Base-by-base conservation (phyloP, 2,329 filamentous ascomycete species). In the Immersiporthe knoxdaviesiana region DNA sequence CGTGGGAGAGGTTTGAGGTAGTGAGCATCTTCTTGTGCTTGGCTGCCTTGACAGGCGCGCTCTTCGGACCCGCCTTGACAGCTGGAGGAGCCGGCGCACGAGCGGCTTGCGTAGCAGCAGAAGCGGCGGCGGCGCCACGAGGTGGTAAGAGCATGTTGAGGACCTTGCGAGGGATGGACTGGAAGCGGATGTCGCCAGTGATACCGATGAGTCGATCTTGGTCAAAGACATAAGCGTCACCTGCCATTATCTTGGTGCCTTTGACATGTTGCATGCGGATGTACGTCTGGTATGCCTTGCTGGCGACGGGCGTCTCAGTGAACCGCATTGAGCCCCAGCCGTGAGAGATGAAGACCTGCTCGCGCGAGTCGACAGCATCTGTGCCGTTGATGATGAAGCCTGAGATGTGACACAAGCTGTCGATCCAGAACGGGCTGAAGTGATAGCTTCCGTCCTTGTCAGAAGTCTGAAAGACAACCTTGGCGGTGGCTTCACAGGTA, bases 81-180 rank as follows among this genome's bases (percentile, higher is more conserved):
- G 78, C 68, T 0, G 76, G 71, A 27, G 75, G 72, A 73, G 78
- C 78, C 16, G 73, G 71, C 18, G 77, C 68, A 12, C 77, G 74
- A 3, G 76, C 72, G 32, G 81, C 75, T 7, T 79, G 74, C 27
- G 78, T 72, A 59, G 81, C 74, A 39, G 78, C 76, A 32, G 78
- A 72, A 56, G 81, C 75, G 41, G 78, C 76, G 56, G 80, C 78
- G 30, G 79, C 77, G 61, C 86, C 86, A 37, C 84, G 82, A 1
- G 89, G 89, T 67, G 90, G 89, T 71, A 92, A 80, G 77, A 92
- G 85, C 73, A 88, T 85, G 81, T 91, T 90, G 70, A 92, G 82
- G 32, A 90, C 83, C 74, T 87, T 86, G 74, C 90, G 88, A 47
- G 90, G 89, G 66, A 91, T 90, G 73, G 87, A 84, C 76, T 88